Conservation (phyloP, 2,329 filamentous ascomycete species). For the Monilinia laxa region DNA sequence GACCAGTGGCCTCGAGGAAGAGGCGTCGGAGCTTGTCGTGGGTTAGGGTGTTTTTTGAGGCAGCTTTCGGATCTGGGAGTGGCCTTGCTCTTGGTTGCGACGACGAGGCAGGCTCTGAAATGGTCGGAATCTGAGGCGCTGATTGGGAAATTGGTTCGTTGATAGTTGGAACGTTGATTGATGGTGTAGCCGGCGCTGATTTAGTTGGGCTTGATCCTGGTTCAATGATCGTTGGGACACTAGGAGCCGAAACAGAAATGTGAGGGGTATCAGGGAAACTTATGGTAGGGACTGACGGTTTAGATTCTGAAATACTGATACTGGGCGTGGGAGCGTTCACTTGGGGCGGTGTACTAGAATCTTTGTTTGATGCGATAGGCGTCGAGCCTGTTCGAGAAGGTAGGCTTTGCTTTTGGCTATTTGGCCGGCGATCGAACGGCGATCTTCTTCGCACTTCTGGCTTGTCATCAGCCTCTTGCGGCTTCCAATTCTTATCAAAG, state of each 20-base stretch:
- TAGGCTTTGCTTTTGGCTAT: slow-evolving; percentile 34
- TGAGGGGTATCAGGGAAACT: slow-evolving; percentile 38
- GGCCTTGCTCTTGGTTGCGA: slow-evolving; percentile 35
- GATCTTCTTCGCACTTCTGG: slow-evolving; percentile 48
- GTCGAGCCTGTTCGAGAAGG: slow-evolving; percentile 35
- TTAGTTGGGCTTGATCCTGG: slow-evolving; percentile 40
- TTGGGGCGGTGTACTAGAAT: slow-evolving; percentile 46
- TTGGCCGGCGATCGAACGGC: slow-evolving; percentile 33
- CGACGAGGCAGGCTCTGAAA: slow-evolving; percentile 40
- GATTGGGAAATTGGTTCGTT: slow-evolving; percentile 26
- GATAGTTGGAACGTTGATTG: slow-evolving; percentile 37
- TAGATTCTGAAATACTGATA: slow-evolving; percentile 31
- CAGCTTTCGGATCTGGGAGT: slow-evolving; percentile 44
- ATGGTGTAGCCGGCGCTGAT: slow-evolving; percentile 31
- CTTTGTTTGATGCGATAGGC: slow-evolving; percentile 41
- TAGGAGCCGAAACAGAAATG: slow-evolving; percentile 34
- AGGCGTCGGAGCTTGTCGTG: slow-evolving; percentile 41
- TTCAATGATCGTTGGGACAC: slow-evolving; percentile 35
- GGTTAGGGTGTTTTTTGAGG: slow-evolving; percentile 32
- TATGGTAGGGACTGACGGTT: slow-evolving; percentile 37
- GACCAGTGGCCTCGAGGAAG: slow-evolving; percentile 53
- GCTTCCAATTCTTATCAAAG: slow-evolving; percentile 83
- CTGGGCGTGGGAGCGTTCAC: slow-evolving; percentile 45
- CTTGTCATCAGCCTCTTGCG: slow-evolving; percentile 64
- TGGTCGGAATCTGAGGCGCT: slow-evolving; percentile 33